These are phyloP conservation scores for Clonostachys rosea DNA, from an alignment of 2,329 filamentous ascomycete species.

Conservation along the genomic window DNA sequence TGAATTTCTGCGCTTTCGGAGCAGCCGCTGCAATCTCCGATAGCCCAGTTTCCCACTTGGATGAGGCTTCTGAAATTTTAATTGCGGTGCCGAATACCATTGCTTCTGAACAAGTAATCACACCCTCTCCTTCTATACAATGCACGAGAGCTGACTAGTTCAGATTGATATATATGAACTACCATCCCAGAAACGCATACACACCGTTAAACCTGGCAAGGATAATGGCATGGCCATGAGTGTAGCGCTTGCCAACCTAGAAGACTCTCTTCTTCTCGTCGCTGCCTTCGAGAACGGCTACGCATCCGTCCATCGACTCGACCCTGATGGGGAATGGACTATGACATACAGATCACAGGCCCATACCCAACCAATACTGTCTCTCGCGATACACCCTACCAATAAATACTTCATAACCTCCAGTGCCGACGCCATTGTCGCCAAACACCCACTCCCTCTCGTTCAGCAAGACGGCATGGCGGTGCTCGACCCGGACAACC, in stretches of 20 bases:
- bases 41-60: conserved; percentile 2
- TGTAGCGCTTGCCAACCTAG: conserved; percentile 53
- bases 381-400: conserved; percentile 52
- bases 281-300: conserved; percentile 85
- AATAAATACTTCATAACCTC: conserved; percentile 69
- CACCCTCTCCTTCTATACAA: background rate
- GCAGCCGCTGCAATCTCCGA: conserved; percentile 15
- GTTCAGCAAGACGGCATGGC: conserved; percentile 14
- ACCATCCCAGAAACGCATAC: conserved; percentile 67
- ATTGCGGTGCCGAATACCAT: conserved; percentile 79
- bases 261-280: conserved; percentile 53
- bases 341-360: conserved; percentile 59
- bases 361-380: conserved; percentile 79
- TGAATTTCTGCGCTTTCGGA: conserved; percentile 91
- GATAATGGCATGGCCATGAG: conserved; percentile 87
- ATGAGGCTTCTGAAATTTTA: conserved; percentile 42
- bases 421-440: conserved; percentile 74
- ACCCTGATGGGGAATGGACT: conserved; percentile 32
- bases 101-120: conserved; percentile 61
- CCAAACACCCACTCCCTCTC: conserved; percentile 64
- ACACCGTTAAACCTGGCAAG: conserved; percentile 43
- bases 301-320: conserved; percentile 58
- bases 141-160: background rate
- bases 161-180: conserved; percentile 80
- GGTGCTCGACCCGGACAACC: conserved; percentile 9